Base-by-base conservation (phyloP, 192 early-diverging fungal genomes). In the Umbelopsis ramanniana region DNA sequence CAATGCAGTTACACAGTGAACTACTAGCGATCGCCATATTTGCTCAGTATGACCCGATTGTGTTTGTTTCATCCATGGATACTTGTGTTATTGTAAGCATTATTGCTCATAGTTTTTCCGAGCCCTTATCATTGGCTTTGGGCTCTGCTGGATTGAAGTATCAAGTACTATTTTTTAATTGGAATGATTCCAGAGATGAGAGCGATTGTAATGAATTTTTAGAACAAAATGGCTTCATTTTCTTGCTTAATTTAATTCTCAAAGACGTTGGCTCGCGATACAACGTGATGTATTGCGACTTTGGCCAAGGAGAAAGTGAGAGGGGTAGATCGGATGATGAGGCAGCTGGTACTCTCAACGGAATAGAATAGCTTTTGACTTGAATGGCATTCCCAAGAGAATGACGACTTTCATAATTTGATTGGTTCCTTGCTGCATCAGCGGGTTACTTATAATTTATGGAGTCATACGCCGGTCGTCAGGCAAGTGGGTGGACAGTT, bases 231-330 rank as follows among this genome's bases (percentile, higher is more conserved):
- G 6, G 40, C 40, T 43, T 43, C 11, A 43, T 4, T 43, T 43
- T 43, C 6, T 43, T 29, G 29, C 3, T 29, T 29, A 29, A 29
- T 29, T 29, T 29, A 29, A 29, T 29, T 29, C 29, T 29, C 29
- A 50, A 50, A 6, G 5, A 50, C 15, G 1, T 50, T 17, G n/a
- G n/a, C 48, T 50, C 17, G 48, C 48, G 46, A 46, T 46, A 46
- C 46, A 46, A 46, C 46, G 48, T 50, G 48, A 50, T 50, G 48
- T 50, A 50, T 50, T 50, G 48, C n/a, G 48, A 50, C 48, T 50
- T 50, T 1, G 19, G 0, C 48, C 48, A 50, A 50, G 48, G 48
- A 48, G 47, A n/a, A n/a, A n/a, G n/a, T n/a, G n/a, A n/a, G n/a
- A n/a, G n/a, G n/a, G 48, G 4, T 50, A 5, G 48, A 21, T 50